A percentile compares a stretch with the other conserved stretches of the same genome.
phyloP scores from a whole-genome alignment of 805 yeast genomes.

The Isabelozyma gotoi region DNA sequence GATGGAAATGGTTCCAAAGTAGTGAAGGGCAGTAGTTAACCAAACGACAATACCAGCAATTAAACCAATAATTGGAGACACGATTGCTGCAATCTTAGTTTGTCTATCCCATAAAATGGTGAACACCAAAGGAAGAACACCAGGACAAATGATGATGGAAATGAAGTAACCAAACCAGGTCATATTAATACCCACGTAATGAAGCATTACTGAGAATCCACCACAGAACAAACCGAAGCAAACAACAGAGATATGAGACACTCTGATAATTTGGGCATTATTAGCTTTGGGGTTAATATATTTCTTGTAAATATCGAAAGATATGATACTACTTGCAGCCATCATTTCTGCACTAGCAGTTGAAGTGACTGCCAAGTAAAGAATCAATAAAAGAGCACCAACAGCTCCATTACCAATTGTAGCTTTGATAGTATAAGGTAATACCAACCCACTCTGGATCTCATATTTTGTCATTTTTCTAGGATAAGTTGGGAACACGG shows the following conservation, averaged over 20 bases:
- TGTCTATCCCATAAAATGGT: conserved; percentile 34
- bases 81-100: conserved; percentile 25
- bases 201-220: conserved; percentile 37
- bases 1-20: conserved; percentile 25
- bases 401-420: conserved; percentile 29
- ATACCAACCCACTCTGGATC: conserved; percentile 27
- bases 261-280: conserved; percentile 39
- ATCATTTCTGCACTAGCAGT: conserved; percentile 41
- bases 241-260: conserved; percentile 44
- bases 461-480: conserved; percentile 25
- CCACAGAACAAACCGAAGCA: conserved; percentile 35
- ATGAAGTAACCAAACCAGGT: conserved; percentile 33
- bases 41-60: conserved; percentile 28
- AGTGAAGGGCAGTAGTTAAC: conserved; percentile 27
- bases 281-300: conserved; percentile 43
- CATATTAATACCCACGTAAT: conserved; percentile 26
- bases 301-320: conserved; percentile 47
- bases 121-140: conserved; percentile 34
- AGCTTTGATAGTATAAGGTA: conserved; percentile 30
- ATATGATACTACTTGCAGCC: conserved; percentile 39
- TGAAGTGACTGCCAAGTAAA: conserved; percentile 42
- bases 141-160: conserved; percentile 39
- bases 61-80: conserved; percentile 31
- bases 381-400: conserved; percentile 30
- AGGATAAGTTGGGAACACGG: conserved; percentile 32